phyloP scores from a whole-genome alignment of 1,139 yeast species.

The Sugiyamaella castrensis region DNA sequence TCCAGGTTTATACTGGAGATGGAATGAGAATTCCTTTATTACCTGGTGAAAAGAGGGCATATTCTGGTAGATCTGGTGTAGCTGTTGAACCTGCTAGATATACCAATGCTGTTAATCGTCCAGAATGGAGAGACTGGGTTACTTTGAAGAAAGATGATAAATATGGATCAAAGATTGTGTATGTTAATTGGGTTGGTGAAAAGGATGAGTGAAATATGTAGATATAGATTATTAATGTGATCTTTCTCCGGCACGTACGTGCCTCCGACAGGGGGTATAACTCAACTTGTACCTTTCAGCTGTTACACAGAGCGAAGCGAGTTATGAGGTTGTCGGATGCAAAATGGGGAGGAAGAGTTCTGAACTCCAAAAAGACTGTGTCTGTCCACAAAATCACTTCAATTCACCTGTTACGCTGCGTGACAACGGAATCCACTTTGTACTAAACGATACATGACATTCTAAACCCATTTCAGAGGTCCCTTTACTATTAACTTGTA shows the following conservation, averaged over 20 bases:
- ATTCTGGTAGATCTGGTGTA: slow-evolving; percentile 52
- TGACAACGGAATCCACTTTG: too few species aligned
- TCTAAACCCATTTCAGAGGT: too few species aligned
- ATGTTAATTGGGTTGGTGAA: slow-evolving; percentile 30
- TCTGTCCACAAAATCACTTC: too few species aligned
- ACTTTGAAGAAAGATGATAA: slow-evolving; percentile 50
- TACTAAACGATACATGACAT: too few species aligned
- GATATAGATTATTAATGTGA: not conserved
- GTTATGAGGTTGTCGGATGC: too few species aligned
- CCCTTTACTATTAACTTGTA: too few species aligned
- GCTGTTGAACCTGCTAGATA: slow-evolving; percentile 64
- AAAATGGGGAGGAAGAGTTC: too few species aligned
- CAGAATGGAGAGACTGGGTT: slow-evolving; percentile 52
- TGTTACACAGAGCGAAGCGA: too few species aligned
- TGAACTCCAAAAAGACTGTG: too few species aligned
- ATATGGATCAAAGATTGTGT: slow-evolving; percentile 54
- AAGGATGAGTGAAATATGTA: not conserved
- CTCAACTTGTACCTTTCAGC: too few species aligned
- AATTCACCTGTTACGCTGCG: too few species aligned
- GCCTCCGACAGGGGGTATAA: too few species aligned
- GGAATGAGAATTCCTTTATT: slow-evolving; percentile 40
- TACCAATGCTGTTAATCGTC: slow-evolving; percentile 52
- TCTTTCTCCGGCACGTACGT: not conserved
- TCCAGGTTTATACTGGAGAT: slow-evolving; percentile 67
- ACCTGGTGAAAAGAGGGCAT: slow-evolving; percentile 37